A percentile compares a stretch with the other conserved stretches of the same genome.
Conservation (phyloP, 2,329 filamentous ascomycete genomes). For the Colletotrichum agaves region DNA sequence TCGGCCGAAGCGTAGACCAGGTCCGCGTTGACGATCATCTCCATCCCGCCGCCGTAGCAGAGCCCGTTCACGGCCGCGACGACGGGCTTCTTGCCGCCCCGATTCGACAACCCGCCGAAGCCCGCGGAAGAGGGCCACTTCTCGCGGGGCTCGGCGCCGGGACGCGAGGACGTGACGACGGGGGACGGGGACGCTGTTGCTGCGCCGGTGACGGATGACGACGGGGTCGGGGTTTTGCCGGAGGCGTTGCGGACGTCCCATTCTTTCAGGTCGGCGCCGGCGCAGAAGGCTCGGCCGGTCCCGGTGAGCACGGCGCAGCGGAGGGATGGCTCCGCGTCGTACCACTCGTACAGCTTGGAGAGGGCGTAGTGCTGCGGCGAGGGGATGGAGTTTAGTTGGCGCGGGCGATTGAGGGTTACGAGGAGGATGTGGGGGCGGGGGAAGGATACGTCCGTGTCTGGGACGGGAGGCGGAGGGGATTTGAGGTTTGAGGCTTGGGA, state of each 20-base stretch:
- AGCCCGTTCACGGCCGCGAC: conserved; percentile 81
- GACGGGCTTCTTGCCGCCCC: conserved; percentile 77
- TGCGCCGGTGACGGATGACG: background rate
- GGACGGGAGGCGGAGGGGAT: conserved; percentile 17
- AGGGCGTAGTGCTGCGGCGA: conserved; percentile 60
- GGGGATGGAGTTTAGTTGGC: conserved; percentile 67
- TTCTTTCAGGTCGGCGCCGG: conserved; percentile 75
- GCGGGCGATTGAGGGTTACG: conserved; percentile 68
- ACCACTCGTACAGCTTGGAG: conserved; percentile 61
- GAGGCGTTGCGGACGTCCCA: conserved; percentile 60
- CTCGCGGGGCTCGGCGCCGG: conserved; percentile 24
- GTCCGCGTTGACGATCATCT: conserved; percentile 80
- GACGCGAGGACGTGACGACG: conserved; percentile 13
- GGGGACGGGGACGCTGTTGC: background rate
- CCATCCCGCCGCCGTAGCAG: conserved; percentile 80
- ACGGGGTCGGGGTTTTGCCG: conserved; percentile 4
- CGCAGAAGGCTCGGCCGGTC: conserved; percentile 72
- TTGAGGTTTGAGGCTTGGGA: background rate
- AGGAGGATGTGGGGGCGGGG: conserved; percentile 66
- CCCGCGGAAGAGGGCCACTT: conserved; percentile 31
- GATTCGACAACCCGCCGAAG: conserved; percentile 62
- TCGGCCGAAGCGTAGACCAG: conserved; percentile 70
- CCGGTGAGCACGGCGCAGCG: conserved; percentile 73
- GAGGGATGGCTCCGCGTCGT: conserved; percentile 69
- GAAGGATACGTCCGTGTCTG: conserved; percentile 52